Base-by-base conservation (phyloP, 257 asterid genomes). In the Fraxinus quadrangulata region DNA sequence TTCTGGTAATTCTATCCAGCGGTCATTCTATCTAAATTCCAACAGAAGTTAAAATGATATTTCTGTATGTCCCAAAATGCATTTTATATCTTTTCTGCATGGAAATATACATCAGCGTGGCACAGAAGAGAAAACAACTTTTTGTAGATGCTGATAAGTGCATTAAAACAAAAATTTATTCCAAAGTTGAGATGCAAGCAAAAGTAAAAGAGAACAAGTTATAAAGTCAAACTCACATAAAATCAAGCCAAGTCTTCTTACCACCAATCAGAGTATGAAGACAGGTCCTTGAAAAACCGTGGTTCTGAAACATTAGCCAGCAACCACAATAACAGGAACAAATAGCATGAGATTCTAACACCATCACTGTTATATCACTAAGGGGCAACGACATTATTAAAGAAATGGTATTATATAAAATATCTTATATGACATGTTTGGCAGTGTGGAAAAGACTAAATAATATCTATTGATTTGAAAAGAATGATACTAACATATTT, bases 81-180 rank as follows among this genome's bases (percentile, higher is more conserved):
- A 65, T 74, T 65, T 73, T 74, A 83, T 78, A 78, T 83, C 75
- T 86, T 75, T 79, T 69, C 13, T 65, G 85, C 82, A 84, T 61
- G 74, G 79, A 56, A 79, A 79, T 54, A 75, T 72, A 80, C 79
- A 86, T 75, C 76, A 82, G 72, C 75, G 1, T 45, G 54, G 77
- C 66, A 75, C 65, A 79, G 70, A 76, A 63, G 76, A 81, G 21
- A 74, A 75, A 75, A 80, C 75, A 76, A 33, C 84, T 83, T 80
- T 89, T 84, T 75, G 67, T 70, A 80, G 93, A 90, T 85, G 80
- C 88, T 81, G 90, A 85, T 77, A 84, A 81, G 70, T 86, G 90
- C 89, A 82, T 81, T 63, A 75, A 81, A 67, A 77, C 24, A 77
- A 85, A 96, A 88, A 91, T 85, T 85, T 88, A 87, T 93, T 93